Base-by-base conservation (phyloP, 2,329 filamentous ascomycete genomes). In the Aspergillus tubingensis region DNA sequence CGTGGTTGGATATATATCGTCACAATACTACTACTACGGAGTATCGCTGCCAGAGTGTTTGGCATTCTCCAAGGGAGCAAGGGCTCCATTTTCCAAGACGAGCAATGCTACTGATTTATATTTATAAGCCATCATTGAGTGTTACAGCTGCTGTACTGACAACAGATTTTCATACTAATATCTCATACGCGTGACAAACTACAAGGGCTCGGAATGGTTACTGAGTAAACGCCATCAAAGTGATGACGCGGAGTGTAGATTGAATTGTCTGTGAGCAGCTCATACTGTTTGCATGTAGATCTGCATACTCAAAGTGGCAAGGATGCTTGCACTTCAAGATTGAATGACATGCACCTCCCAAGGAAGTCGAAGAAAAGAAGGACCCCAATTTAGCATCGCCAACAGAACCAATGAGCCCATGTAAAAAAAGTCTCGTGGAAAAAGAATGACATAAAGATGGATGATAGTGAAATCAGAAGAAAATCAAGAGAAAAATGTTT, bases 241-340 rank as follows among this genome's bases (percentile, higher is more conserved):
- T 50, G 44, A 41, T 55, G 60, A 54, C 58, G 57, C 39, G 56
- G 56, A 65, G 58, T 59, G 59, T 66, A 60, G 59, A 66, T 59
- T 63, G 53, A 23, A 55, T 65, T 57, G 23, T 60, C 48, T 58
- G 39, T 62, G 23, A 56, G 54, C 36, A 52, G 52, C 55, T 57
- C 43, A 59, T 58, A 44, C 39, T 23, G 53, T 27, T n/a, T 32
- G 38, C 39, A 55, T 47, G 36, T 30, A 47, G 19, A 17, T 27
- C 41, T 21, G 27, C 53, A 55, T 19, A 39, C 53, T 47, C 41
- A 32, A 30, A 15, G 17, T 44, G 39, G 27, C 56, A 17, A 49
- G 38, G 57, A 58, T 55, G 57, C 54, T 38, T 61, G 43, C 52
- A 19, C 21, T 47, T 32, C 53, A 36, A 23, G 39, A 38, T 43